These are phyloP conservation scores for Hortiboletus flavorubellus DNA, from an alignment of 768 basidiomycete species.

Conservation along the genomic window DNA sequence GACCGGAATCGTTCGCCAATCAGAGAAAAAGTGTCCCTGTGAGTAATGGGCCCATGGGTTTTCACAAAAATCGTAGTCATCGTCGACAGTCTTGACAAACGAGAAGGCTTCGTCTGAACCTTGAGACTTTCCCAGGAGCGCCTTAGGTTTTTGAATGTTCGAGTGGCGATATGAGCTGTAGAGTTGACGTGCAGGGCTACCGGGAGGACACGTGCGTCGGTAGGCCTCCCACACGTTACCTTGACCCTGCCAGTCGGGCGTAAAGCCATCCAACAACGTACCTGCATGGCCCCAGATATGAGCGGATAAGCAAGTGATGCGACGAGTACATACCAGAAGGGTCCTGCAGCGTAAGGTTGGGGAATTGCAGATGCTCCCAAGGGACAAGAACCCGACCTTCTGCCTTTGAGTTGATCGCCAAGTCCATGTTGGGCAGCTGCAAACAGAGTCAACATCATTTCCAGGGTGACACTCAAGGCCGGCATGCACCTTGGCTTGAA, in stretches of 20 bases:
- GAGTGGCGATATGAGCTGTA: conserved; percentile 70
- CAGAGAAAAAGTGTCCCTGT: conserved; percentile 97
- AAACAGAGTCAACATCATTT: background rate
- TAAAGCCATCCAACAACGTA: conserved; percentile 60
- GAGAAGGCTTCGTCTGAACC: conserved; percentile 51
- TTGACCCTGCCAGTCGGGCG: conserved; percentile 79
- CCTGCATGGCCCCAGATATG: conserved; percentile 26
- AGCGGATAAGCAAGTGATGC: background rate
- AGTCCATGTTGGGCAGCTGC: conserved; percentile 90
- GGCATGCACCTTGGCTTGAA: conserved; percentile 55
- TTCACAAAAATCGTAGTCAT: conserved; percentile 72
- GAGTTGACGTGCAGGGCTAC: conserved; percentile 75
- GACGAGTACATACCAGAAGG: conserved; percentile 27
- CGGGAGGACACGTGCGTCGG: conserved; percentile 84
- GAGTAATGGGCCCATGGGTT: conserved; percentile 79
- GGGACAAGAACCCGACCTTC: conserved; percentile 92
- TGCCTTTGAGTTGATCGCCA: conserved; percentile 89
- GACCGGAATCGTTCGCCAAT: conserved; percentile 85
- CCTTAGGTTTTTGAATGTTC: conserved; percentile 27
- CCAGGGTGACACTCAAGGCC: background rate
- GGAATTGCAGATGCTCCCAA: conserved; percentile 78
- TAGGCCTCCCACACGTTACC: conserved; percentile 94
- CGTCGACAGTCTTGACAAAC: conserved; percentile 62
- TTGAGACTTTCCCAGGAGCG: conserved; percentile 25
- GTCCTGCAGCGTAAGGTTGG: conserved; percentile 59